A percentile compares a stretch with the other conserved stretches of the same genome.
phyloP scores from a whole-genome alignment of 495 filamentous ascomycete species.

The Penicillium turbatum region DNA sequence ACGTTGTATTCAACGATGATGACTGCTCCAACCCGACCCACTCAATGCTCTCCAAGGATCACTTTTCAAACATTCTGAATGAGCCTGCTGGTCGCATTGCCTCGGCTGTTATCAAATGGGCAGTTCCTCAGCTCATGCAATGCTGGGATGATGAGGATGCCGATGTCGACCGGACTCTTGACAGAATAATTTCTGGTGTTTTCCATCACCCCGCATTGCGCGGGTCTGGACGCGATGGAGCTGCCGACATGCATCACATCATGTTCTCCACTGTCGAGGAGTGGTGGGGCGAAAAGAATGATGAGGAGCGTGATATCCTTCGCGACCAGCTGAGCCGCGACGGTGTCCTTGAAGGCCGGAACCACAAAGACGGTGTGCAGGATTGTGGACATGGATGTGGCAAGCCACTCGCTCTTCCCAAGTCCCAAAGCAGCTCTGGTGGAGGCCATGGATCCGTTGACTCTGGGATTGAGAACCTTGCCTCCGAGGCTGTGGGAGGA shows the following conservation, averaged over 20 bases:
- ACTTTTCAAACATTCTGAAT: slow-evolving; percentile 84
- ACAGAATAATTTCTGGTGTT: slow-evolving; percentile 72
- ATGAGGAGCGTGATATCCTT: slow-evolving; percentile 57
- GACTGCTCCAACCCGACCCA: slow-evolving; percentile 75
- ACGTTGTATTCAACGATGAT: slow-evolving; percentile 80
- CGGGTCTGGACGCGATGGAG: slow-evolving; percentile 65
- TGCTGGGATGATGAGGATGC: slow-evolving; percentile 74
- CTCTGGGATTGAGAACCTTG: slow-evolving; percentile 38
- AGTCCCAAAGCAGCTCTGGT: slow-evolving; percentile 29
- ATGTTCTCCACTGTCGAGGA: slow-evolving; percentile 75
- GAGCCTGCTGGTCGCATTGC: slow-evolving; percentile 82
- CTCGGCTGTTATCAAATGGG: slow-evolving; percentile 70
- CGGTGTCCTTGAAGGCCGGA: slow-evolving; percentile 68
- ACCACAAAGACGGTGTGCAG: slow-evolving; percentile 80
- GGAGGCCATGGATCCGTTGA: slow-evolving; percentile 20
- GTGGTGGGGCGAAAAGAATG: slow-evolving; percentile 70
- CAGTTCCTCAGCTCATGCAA: slow-evolving; percentile 78
- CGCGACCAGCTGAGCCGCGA: slow-evolving; percentile 68
- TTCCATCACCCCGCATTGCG: slow-evolving; percentile 84
- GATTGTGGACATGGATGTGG: slow-evolving; percentile 85
- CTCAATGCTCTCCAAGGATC: slow-evolving; percentile 94
- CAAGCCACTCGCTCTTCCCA: slow-evolving; percentile 59
- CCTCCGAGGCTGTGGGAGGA: slow-evolving; percentile 42
- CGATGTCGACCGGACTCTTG: slow-evolving; percentile 62
- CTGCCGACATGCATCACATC: slow-evolving; percentile 61